Evolutionary conservation across 2,329 filamentous ascomycete species (phyloP).

Genomic region (Zymoseptoria crescenta): DNA sequence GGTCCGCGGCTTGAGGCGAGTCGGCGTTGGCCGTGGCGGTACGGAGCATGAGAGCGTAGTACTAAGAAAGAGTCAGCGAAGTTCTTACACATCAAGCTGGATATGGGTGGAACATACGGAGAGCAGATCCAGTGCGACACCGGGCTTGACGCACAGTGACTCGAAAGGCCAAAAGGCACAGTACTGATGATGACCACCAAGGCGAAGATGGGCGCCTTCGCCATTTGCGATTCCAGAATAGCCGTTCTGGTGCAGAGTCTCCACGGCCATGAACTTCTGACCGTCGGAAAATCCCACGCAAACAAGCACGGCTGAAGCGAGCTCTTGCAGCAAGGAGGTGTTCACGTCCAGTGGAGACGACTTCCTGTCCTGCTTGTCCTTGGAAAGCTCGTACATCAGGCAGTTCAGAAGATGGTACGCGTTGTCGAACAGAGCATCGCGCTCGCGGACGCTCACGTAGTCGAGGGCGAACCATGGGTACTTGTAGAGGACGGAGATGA

Average conservation of each 20-base stretch:
- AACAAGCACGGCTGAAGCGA: constrained; percentile 24
- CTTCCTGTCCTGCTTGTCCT: constrained; percentile 8
- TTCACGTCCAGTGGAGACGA: constrained; percentile 14
- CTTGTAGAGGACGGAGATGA: constrained; percentile 47
- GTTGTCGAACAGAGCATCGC: constrained; percentile 38
- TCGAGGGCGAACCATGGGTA: constrained; percentile 44
- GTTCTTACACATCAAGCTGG: background rate
- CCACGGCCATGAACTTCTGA: constrained; percentile 24
- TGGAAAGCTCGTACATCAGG: constrained; percentile 19
- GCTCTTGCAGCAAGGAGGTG: constrained; percentile 25
- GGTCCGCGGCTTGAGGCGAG: background rate
- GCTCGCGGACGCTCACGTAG: constrained; percentile 41
- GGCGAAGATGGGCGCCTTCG: constrained; percentile 17
- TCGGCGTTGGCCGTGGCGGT: background rate
- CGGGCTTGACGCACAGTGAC: constrained; percentile 19
- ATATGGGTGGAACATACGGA: constrained; percentile 8
- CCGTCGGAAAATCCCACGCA: constrained; percentile 28
- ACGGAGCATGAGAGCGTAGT: constrained; percentile 21
- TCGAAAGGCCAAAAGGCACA: constrained; percentile 26
- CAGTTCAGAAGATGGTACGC: constrained; percentile 17
- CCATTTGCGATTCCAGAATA: constrained; percentile 16
- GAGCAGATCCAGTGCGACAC: constrained; percentile 19
- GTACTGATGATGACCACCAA: constrained; percentile 17
- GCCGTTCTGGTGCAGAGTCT: constrained; percentile 10
- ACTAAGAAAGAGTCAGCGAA: constrained; percentile 9